Evolutionary conservation across 192 early-diverging fungal genomes (phyloP), one percentile per base, ranked within the genome.

Genomic region (Globomyces pollinis-pini): DNA sequence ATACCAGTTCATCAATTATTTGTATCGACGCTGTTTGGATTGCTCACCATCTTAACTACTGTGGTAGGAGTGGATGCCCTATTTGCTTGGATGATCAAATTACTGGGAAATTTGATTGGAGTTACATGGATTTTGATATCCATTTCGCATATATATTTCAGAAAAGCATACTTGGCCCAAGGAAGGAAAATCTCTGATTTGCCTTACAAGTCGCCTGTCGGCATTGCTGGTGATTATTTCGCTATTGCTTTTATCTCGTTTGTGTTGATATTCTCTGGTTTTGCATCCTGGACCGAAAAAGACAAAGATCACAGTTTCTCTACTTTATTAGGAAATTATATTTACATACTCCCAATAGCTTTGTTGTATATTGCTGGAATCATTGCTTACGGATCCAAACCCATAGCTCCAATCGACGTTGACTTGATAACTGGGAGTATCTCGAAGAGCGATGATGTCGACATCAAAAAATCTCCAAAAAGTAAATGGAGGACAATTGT

Each of bases 1-100:
- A 75, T 90, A 11, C 88, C 88, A 0, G 63, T 84, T 32, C 59
- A 62, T 20, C 77, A 83, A 42, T 51, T 88, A 1, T 32, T 72
- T 29, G 49, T 75, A 21, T 80, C 85, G 13, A 55, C 74, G 0
- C 13, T 70, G 9, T 72, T 88, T 49, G 85, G 84, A 20, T 64
- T 71, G 42, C 38, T 86, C 13, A 80, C 77, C 20, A 76, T 89
- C 54, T 53, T 84, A 20, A 73, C 75, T 4, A 42, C 39, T 9
- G 12, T 42, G 12, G 20, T 42, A 16, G 20, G 20, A 18, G 39
- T 42, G 72, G 2, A 69, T 75, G 9, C 64, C 83, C 5, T 73
- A 80, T n/a, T 80, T 76, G 15, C 39, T 64, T 73, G 33, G 74
- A 68, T 30, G 60, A 76, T 81, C 61, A 59, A 43, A 59, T 73